Evolutionary conservation across 805 yeast species (phyloP), one percentile per base, ranked within the genome.

Genomic region (Saccharomyces eubayanus): DNA sequence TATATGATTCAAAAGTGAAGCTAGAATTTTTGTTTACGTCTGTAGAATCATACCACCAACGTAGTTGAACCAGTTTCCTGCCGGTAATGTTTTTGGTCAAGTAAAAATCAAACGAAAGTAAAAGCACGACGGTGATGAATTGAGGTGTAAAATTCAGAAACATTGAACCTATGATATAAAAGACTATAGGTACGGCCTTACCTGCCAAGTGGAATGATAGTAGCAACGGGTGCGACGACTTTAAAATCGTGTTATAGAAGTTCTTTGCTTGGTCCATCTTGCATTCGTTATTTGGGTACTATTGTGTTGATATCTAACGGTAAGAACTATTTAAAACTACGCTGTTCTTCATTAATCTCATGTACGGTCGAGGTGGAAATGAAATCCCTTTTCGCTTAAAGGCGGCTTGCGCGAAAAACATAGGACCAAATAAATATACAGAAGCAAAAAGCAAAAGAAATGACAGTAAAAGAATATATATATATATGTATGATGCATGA

Each of bases 1-100:
- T 69, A 51, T 63, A 62, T 2, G 72, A 65, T 56, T 70, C 72
- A 49, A 66, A 68, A 21, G 61, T 65, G 50, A 70, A 66, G 6
- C 66, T 63, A 6, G 62, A 55, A 5, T 60, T 57, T 11, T 60
- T 57, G 11, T 55, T 51, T 11, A 36, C 43, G 9, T 62, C 61
- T 2, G 67, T 57, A 0, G 90, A 77, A 66, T 92, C 97, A 67
- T 92, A 94, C 97, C 98, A 92, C 99, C 99, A 92, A 59, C 95
- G 78, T 58, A 94, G 76, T 0, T 97, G 98, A 4, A 94, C 97
- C 53, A 92, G 71, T 53, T 89, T 77, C 55, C 98, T 74, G 1
- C 99, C 99, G 21, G 96, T 77, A 28, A 92, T 87, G 69, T 92
- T 92, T 66, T 92, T 94, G 27, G 89, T 83, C 65, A 88, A 86